Conservation (phyloP, 2,329 filamentous ascomycete species). For the Colletotrichum cereale region DNA sequence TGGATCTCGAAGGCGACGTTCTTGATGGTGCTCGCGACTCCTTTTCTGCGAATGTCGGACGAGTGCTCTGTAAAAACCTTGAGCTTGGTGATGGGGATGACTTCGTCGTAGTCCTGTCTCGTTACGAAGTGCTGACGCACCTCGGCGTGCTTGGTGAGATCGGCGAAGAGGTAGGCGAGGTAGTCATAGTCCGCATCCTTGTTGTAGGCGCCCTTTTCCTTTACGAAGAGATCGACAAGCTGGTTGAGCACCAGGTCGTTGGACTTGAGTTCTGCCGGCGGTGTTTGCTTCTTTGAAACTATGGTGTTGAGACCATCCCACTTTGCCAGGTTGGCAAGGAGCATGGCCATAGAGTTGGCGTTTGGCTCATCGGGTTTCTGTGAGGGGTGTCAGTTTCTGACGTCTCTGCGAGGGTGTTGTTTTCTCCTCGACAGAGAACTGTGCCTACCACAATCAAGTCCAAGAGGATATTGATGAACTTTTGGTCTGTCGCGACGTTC, state of each 20-base stretch:
- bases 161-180: slow-evolving; percentile 92
- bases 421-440: background rate
- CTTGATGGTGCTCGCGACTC: slow-evolving; percentile 97
- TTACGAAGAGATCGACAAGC: slow-evolving; percentile 95
- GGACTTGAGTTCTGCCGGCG: slow-evolving; percentile 77
- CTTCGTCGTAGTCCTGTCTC: slow-evolving; percentile 80
- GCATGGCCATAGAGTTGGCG: slow-evolving; percentile 88
- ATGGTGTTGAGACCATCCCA: slow-evolving; percentile 79
- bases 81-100: slow-evolving; percentile 92
- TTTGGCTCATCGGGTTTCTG: slow-evolving; percentile 81
- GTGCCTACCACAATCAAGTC: slow-evolving; percentile 77
- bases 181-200: slow-evolving; percentile 90
- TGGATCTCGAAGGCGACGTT: slow-evolving; percentile 88
- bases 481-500: slow-evolving; percentile 80
- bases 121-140: slow-evolving; percentile 81
- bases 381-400: background rate
- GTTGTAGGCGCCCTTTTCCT: slow-evolving; percentile 86
- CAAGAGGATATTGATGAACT: slow-evolving; percentile 82
- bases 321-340: slow-evolving; percentile 92
- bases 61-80: slow-evolving; percentile 94
- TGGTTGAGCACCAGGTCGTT: slow-evolving; percentile 86
- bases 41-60: slow-evolving; percentile 85
- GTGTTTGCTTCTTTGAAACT: slow-evolving; percentile 74
- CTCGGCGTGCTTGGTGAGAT: slow-evolving; percentile 85
- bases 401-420: slow-evolving; percentile 19